Evolutionary conservation across 345 rosid genomes (phyloP).

Genomic region (Cardamine occulta): DNA sequence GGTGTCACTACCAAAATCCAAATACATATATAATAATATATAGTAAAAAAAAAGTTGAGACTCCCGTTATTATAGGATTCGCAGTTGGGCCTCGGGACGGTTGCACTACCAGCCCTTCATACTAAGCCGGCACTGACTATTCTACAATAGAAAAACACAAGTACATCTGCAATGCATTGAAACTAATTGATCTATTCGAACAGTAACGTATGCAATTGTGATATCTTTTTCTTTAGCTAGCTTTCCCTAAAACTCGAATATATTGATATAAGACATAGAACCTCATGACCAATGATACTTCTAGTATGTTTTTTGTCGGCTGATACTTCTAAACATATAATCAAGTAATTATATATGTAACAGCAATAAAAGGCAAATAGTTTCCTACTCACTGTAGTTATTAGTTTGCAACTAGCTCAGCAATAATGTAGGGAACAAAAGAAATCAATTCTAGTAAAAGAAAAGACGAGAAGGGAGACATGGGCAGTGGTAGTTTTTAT

Average conservation of each 20-base stretch:
- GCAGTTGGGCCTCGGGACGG: no score
- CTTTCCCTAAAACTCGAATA: background rate
- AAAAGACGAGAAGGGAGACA: conserved; percentile 13
- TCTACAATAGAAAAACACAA: background rate
- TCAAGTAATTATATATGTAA: background rate
- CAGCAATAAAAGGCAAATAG: background rate
- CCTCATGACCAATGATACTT: background rate
- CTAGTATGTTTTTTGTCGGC: background rate
- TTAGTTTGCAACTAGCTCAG: background rate
- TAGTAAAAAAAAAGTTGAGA: no score
- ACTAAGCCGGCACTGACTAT: background rate
- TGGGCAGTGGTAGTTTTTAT: conserved; percentile 19
- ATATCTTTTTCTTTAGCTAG: background rate
- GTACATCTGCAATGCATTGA: background rate
- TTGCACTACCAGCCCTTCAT: no score
- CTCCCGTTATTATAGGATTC: no score
- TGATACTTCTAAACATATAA: background rate
- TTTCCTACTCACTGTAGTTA: background rate
- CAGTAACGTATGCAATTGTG: background rate
- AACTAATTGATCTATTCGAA: background rate
- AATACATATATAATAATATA: no score
- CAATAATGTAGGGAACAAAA: background rate
- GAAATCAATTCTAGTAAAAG: conserved; percentile 15
- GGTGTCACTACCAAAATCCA: no score
- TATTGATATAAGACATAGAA: background rate